Evolutionary conservation across 129 eudicot genomes (phyloP).

Genomic region (Artemisia tridentata): DNA sequence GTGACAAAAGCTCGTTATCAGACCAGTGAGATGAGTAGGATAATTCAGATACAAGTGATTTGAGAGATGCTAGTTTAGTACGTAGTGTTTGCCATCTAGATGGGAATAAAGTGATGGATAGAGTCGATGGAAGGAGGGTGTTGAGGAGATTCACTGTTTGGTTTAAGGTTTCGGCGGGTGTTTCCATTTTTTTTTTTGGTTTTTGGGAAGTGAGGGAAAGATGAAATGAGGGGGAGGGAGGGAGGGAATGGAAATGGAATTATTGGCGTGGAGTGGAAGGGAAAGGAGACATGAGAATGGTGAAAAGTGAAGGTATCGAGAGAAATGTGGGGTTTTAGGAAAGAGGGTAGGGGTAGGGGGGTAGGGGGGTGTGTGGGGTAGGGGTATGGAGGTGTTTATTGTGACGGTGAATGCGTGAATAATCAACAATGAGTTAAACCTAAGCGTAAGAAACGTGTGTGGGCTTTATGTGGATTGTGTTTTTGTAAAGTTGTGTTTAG

Average conservation of each 20-base stretch:
- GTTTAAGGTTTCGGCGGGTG: conserved; percentile 57
- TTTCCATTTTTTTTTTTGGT: background rate
- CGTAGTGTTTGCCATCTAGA: conserved; percentile 72
- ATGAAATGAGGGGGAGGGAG: background rate
- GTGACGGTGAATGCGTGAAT: background rate
- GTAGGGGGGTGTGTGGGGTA: background rate
- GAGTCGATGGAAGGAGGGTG: conserved; percentile 53
- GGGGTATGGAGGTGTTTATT: background rate
- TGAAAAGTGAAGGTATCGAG: conserved; percentile 10
- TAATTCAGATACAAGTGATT: conserved; percentile 54
- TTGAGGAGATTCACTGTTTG: conserved; percentile 37
- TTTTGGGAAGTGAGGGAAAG: conserved; percentile 40
- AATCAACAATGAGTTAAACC: background rate
- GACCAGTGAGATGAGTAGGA: conserved; percentile 71
- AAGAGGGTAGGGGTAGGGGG: background rate
- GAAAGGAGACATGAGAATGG: conserved; percentile 8
- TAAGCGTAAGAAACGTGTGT: background rate
- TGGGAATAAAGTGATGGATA: conserved; percentile 59
- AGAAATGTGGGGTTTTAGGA: conserved; percentile 6
- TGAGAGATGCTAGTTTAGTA: conserved; percentile 55
- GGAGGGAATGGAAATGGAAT: background rate
- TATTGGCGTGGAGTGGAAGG: conserved; percentile 27
- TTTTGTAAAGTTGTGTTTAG: too few relatives aligned
- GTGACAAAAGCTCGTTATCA: conserved; percentile 54
- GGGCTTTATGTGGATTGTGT: background rate